A percentile compares a stretch with the other conserved stretches of the same genome.
Evolutionary conservation across 192 early-diverging fungal species (phyloP).

Genomic region (Dimargaris cristalligena): DNA sequence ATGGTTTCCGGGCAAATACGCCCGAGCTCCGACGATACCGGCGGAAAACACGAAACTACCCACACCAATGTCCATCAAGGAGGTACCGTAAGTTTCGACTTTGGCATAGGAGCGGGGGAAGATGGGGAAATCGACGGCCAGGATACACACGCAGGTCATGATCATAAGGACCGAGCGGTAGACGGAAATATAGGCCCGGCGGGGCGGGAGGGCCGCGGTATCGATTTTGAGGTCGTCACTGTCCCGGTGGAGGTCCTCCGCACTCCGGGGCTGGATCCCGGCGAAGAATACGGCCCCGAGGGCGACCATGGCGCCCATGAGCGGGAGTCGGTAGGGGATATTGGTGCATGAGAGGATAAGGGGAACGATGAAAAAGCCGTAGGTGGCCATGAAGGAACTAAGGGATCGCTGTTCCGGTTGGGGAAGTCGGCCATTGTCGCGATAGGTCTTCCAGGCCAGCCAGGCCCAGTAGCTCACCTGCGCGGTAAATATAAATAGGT

Average conservation of each 20-base stretch:
- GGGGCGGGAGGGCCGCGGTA: not conserved
- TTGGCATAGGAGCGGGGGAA: slow-evolving; percentile 86
- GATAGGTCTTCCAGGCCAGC: not conserved
- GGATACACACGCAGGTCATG: slow-evolving; percentile 66
- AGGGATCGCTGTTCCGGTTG: slow-evolving; percentile 13
- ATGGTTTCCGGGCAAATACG: slow-evolving; percentile 27
- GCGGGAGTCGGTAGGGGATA: slow-evolving; percentile 18
- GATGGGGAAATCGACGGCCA: slow-evolving; percentile 85
- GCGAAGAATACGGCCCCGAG: slow-evolving; percentile 11
- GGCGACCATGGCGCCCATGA: slow-evolving; percentile 12
- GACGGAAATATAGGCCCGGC: not conserved
- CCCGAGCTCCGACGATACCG: slow-evolving; percentile 59
- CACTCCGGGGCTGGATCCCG: not conserved
- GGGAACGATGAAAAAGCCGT: slow-evolving; percentile 14
- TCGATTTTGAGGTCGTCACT: not conserved
- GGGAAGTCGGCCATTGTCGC: not conserved
- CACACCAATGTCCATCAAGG: slow-evolving; percentile 90
- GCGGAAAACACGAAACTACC: slow-evolving; percentile 87
- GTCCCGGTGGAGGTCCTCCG: not conserved
- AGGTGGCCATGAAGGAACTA: slow-evolving; percentile 14
- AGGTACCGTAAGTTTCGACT: slow-evolving; percentile 77
- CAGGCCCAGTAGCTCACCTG: slow-evolving; percentile 1
- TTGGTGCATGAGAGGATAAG: slow-evolving; percentile 15
- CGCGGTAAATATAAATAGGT: not conserved
- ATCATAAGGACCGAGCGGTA: slow-evolving; percentile 67